A percentile compares a stretch with the other conserved stretches of the same genome.
Conservation (phyloP, 2,329 filamentous ascomycete species). For the Ascochyta fabae region DNA sequence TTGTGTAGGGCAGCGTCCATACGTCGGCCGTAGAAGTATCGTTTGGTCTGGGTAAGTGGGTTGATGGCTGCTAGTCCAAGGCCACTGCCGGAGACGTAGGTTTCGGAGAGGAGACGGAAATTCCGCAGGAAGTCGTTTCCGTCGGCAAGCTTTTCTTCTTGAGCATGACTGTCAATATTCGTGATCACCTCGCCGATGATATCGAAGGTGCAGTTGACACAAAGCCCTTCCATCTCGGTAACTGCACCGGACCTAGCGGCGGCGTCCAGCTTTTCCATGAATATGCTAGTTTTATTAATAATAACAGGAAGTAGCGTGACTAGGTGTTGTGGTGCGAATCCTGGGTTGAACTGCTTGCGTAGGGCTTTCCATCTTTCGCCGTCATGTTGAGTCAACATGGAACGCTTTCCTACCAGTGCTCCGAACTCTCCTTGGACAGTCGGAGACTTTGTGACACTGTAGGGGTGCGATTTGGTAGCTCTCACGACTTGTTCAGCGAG, state of each 20-base stretch:
- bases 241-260: conserved; percentile 31
- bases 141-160: conserved; percentile 24
- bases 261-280: conserved; percentile 40
- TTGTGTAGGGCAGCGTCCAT: conserved; percentile 37
- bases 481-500: conserved; percentile 45
- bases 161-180: conserved; percentile 38
- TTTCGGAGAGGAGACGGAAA: conserved; percentile 29
- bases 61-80: conserved; percentile 33
- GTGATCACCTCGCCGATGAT: conserved; percentile 45
- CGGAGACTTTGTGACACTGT: conserved; percentile 44
- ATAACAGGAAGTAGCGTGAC: conserved; percentile 44
- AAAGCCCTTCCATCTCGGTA: conserved; percentile 40
- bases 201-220: conserved; percentile 44
- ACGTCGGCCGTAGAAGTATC: conserved; percentile 30
- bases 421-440: conserved; percentile 32
- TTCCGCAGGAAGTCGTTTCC: conserved; percentile 35
- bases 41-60: conserved; percentile 23
- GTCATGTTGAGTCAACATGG: conserved; percentile 34
- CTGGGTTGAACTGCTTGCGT: conserved; percentile 46
- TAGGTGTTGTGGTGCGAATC: conserved; percentile 48
- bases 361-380: conserved; percentile 45
- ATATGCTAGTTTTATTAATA: conserved; percentile 43
- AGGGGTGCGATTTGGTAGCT: conserved; percentile 36
- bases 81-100: conserved; percentile 29
- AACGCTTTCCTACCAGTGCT: conserved; percentile 35